phyloP scores from a whole-genome alignment of 192 early-diverging fungal species.

The Umbelopsis sp. region DNA sequence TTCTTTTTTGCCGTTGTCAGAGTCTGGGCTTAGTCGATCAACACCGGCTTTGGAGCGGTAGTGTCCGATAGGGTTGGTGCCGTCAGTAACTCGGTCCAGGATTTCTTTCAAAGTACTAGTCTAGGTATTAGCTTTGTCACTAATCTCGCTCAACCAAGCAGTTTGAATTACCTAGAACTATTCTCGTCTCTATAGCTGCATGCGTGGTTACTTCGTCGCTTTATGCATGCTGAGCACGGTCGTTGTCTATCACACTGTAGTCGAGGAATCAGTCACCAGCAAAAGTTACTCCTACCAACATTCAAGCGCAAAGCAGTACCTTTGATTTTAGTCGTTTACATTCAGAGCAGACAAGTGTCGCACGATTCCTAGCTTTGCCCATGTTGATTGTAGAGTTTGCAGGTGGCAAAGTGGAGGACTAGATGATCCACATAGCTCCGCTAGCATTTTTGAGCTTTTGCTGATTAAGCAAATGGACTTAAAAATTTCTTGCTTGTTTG shows the following conservation, averaged over 20 bases:
- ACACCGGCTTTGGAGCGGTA: neutral
- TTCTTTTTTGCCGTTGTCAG: neutral
- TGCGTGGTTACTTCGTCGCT: neutral
- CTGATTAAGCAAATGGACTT: neutral
- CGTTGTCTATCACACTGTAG: conserved; percentile 9
- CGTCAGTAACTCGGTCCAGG: neutral
- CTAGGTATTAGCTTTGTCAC: neutral
- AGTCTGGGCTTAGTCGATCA: too few species aligned
- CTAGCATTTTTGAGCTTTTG: neutral
- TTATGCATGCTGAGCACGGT: conserved; percentile 9
- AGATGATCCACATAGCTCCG: neutral
- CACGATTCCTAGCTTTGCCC: conserved; percentile 3
- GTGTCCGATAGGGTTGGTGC: neutral
- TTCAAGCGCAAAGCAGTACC: neutral
- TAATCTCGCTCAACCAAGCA: neutral
- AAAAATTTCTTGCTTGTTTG: neutral
- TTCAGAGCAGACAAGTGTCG: neutral
- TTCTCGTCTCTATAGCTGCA: neutral
- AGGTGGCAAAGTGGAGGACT: neutral
- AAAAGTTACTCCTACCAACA: too few species aligned
- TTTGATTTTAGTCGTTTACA: conserved; percentile 11
- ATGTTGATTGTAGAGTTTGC: neutral
- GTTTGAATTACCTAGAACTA: neutral
- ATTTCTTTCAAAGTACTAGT: neutral
- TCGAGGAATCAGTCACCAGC: too few species aligned